phyloP scores from a whole-genome alignment of 108 stramenopile species.

The Epithemia pelagica region DNA sequence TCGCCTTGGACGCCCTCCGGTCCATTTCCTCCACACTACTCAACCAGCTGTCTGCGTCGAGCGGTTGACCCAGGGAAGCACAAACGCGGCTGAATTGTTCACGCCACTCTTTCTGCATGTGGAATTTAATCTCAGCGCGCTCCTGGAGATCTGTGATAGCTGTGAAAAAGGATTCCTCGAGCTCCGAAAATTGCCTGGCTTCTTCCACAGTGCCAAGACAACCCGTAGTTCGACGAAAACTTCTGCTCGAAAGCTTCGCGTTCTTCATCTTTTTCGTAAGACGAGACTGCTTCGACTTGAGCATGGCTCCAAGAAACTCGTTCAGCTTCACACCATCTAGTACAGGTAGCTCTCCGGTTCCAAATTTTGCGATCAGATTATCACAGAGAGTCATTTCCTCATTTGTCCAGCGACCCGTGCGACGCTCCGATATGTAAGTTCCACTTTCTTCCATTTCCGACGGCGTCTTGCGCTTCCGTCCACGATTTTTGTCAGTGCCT shows the following conservation, averaged over 20 bases:
- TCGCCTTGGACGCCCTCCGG: constrained; percentile 57
- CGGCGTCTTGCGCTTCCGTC: constrained; percentile 18
- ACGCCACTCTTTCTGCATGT: constrained; percentile 85
- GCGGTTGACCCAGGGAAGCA: constrained; percentile 42
- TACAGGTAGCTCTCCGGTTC: constrained; percentile 60
- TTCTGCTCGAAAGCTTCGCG: constrained; percentile 66
- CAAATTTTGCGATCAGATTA: constrained; percentile 60
- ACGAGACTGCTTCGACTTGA: constrained; percentile 84
- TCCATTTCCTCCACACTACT: constrained; percentile 76
- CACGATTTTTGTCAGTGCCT: constrained; percentile 1
- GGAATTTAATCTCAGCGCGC: constrained; percentile 73
- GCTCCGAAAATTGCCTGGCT: constrained; percentile 47
- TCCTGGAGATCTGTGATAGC: constrained; percentile 60
- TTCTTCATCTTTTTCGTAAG: constrained; percentile 92
- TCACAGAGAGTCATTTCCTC: constrained; percentile 76
- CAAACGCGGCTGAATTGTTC: constrained; percentile 65
- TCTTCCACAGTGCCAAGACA: constrained; percentile 32
- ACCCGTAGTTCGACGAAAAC: constrained; percentile 33
- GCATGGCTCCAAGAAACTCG: constrained; percentile 75
- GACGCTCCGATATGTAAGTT: constrained; percentile 24
- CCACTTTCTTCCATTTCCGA: constrained; percentile 13
- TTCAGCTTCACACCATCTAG: constrained; percentile 73
- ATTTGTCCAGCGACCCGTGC: constrained; percentile 80
- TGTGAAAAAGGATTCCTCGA: constrained; percentile 55
- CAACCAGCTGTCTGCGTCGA: constrained; percentile 67